phyloP scores from a whole-genome alignment of 257 asterid species.

The Schizonepeta tenuifolia region DNA sequence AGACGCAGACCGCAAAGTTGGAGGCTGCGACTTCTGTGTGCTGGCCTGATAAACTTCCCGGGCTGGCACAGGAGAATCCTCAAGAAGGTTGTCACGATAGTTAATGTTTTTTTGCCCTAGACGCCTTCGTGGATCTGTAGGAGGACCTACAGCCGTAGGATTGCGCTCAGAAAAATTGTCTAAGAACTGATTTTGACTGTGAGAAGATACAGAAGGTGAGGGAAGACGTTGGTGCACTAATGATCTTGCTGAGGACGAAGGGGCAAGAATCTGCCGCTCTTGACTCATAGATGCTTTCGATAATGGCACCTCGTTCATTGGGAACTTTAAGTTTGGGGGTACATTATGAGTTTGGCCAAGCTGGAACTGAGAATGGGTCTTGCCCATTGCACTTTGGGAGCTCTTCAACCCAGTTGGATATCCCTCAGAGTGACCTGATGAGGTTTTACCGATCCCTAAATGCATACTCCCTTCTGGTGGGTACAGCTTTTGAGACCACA shows the following conservation, averaged over 20 bases:
- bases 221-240: constrained; percentile 50
- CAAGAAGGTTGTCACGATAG: constrained; percentile 40
- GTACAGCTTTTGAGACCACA: constrained; percentile 52
- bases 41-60: constrained; percentile 42
- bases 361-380: constrained; percentile 49
- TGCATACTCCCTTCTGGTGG: constrained; percentile 46
- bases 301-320: constrained; percentile 39
- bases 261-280: constrained; percentile 44
- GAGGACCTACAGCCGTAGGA: constrained; percentile 47
- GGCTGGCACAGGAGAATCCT: constrained; percentile 46
- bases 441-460: constrained; percentile 40
- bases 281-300: constrained; percentile 44
- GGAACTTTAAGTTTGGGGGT: constrained; percentile 40
- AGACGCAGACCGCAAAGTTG: constrained; percentile 40
- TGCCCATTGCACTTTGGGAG: constrained; percentile 38
- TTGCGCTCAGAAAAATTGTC: constrained; percentile 50
- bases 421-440: constrained; percentile 49
- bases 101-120: constrained; percentile 45
- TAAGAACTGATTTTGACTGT: constrained; percentile 37
- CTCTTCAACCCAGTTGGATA: constrained; percentile 50
- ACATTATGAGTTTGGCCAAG: constrained; percentile 45
- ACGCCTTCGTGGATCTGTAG: constrained; percentile 67
- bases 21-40: constrained; percentile 42
- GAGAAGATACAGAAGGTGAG: constrained; percentile 49
- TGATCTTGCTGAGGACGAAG: constrained; percentile 49